Percentiles rank a stretch among this genome's conserved stretches.
These are phyloP conservation scores for Neurospora sp. DNA, from an alignment of 2,329 filamentous ascomycete genomes.

Conservation along the genomic window DNA sequence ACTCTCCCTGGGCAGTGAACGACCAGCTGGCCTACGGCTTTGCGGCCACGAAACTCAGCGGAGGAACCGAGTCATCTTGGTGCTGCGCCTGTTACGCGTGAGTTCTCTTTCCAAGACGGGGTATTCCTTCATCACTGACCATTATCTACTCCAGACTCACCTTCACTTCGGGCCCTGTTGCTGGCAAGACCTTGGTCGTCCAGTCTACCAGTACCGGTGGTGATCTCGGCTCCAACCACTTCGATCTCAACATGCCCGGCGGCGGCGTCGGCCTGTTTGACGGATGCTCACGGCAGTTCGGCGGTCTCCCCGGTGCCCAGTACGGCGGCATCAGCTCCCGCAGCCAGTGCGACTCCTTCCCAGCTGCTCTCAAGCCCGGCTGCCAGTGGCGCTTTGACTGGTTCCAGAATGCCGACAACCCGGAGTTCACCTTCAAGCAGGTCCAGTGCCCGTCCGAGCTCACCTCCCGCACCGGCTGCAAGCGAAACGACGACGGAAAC, in stretches of 20 bases:
- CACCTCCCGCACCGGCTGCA: conserved; percentile 14
- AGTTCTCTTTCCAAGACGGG: conserved; percentile 6
- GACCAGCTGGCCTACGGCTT: conserved; percentile 53
- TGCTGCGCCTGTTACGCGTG: conserved; percentile 57
- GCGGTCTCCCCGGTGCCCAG: conserved; percentile 28
- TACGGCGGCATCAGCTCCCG: conserved; percentile 38
- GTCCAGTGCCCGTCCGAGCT: conserved; percentile 27
- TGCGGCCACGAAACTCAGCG: conserved; percentile 47
- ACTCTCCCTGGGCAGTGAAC: conserved; percentile 53
- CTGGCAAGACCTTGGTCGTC: conserved; percentile 54
- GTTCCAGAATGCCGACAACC: conserved; percentile 42
- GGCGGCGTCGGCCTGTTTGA: conserved; percentile 48
- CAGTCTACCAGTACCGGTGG: conserved; percentile 55
- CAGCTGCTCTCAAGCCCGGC: conserved; percentile 32
- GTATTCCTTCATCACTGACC: not conserved
- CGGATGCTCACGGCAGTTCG: conserved; percentile 40
- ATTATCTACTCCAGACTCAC: conserved; percentile 34
- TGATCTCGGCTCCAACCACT: conserved; percentile 47
- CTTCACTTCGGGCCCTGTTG: conserved; percentile 38
- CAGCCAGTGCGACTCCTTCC: conserved; percentile 34
- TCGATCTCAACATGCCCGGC: conserved; percentile 47
- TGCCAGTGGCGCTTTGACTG: conserved; percentile 46
- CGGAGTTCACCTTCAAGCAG: conserved; percentile 33
- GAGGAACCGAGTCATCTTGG: conserved; percentile 48
- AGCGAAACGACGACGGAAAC: conserved; percentile 13